A percentile compares a stretch with the other conserved stretches of the same genome.
These are phyloP conservation scores for Cutaneotrichosporon sp. DNA, from an alignment of 1,284 basidiomycete species.

Conservation along the genomic window DNA sequence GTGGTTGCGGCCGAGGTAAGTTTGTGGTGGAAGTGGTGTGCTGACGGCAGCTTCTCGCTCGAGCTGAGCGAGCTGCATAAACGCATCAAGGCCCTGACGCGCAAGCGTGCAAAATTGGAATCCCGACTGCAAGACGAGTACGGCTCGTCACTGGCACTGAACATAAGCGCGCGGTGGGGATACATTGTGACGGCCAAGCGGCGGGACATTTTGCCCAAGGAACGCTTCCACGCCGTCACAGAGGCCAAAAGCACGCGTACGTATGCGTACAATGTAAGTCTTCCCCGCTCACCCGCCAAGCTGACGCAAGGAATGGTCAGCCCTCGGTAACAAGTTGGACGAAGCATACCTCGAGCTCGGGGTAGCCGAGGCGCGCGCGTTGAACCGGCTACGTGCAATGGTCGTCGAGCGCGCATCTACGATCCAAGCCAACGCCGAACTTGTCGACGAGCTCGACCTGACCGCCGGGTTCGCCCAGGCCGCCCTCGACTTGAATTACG, in stretches of 20 bases:
- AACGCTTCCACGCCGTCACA: constrained; percentile 31
- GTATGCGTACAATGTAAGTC: constrained; percentile 66
- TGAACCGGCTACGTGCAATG: constrained; percentile 66
- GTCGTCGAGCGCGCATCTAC: constrained; percentile 62
- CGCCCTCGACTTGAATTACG: constrained; percentile 74
- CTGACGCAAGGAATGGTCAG: constrained; percentile 60
- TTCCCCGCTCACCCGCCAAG: not conserved
- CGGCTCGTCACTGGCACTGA: constrained; percentile 51
- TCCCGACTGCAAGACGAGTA: constrained; percentile 52
- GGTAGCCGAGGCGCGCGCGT: constrained; percentile 67
- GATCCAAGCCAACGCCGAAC: constrained; percentile 71
- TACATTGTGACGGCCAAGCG: constrained; percentile 46
- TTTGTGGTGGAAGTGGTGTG: not conserved
- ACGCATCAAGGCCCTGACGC: constrained; percentile 25
- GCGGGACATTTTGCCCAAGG: constrained; percentile 31
- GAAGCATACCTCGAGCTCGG: constrained; percentile 61
- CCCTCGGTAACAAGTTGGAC: constrained; percentile 65
- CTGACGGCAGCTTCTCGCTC: constrained; percentile 63
- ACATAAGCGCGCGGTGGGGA: constrained; percentile 12
- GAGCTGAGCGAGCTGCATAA: constrained; percentile 61
- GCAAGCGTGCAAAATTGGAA: constrained; percentile 36
- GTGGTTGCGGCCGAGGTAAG: constrained; percentile 72
- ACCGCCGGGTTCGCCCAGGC: constrained; percentile 76
- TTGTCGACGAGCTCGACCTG: constrained; percentile 88
- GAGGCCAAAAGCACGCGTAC: constrained; percentile 52